Evolutionary conservation across 768 basidiomycete species (phyloP), one percentile per base, ranked within the genome.

Genomic region (Suillus clintonianus): DNA sequence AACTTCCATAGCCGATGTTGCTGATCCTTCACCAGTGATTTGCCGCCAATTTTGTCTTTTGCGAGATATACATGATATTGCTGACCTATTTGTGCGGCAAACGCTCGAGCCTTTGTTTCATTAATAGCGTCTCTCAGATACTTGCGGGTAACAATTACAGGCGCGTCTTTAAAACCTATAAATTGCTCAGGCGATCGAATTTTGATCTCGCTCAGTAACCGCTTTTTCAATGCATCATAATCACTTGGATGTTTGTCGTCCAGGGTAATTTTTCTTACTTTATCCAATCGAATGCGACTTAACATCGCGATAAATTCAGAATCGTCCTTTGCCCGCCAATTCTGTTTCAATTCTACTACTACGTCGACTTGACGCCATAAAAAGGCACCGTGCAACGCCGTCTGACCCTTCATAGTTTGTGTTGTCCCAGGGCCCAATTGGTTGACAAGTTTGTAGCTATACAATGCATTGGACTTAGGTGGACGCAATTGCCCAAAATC

Each of bases 101-200:
- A 47, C 2, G 5, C 9, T 0, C 45, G 0, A 0, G 5, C 45
- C 6, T 47, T 47, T 5, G 45, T 13, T 22, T 22, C 13, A 7
- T 47, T 47, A 0, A 47, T 47, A 0, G 45, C 22, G 6, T 47
- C 45, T 13, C 45, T 47, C 10, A 47, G 5, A 47, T 2, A 24
- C 1, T 47, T 47, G 0, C 3, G 1, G 0, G 45, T 47, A 0
- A 47, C 45, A 0, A 47, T 5, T 0, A 47, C 5, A 3, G 45
- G 45, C 14, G 45, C 13, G 3, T 47, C 5, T 24, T 24, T 47
- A 47, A 47, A 47, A 5, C 10, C 6, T 0, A 0, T 5, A 14
- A 24, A 47, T 13, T 48, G 13, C 0, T 24, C 47, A 0, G 2
- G 5, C 0, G 47, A 24, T 0, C 2, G 11, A 0, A 0, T 2